phyloP scores from a whole-genome alignment of 345 rosid genomes.

The Turritis glabra region DNA sequence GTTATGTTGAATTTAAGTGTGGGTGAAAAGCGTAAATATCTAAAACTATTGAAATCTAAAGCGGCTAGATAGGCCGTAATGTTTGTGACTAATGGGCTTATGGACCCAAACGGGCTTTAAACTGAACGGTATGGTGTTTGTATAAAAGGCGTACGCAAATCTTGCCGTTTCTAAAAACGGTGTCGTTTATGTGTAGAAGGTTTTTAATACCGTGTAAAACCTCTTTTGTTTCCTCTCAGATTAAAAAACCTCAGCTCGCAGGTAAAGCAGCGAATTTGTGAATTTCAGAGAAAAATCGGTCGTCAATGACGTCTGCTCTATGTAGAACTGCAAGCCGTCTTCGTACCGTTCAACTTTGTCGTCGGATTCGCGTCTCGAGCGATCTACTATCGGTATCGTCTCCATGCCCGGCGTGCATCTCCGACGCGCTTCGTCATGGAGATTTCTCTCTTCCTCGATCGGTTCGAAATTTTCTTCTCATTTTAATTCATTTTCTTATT shows the following conservation, averaged over 20 bases:
- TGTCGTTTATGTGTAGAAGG: too few relatives aligned
- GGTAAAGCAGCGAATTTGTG: neutral
- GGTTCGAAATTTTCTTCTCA: conserved; percentile 40
- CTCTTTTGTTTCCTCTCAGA: conserved; percentile 1
- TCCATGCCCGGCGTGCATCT: conserved; percentile 28
- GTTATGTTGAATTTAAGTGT: too few relatives aligned
- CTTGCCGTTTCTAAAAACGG: neutral
- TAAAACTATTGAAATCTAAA: too few relatives aligned
- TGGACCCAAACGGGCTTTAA: neutral
- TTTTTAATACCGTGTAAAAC: neutral
- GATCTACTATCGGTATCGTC: conserved; percentile 26
- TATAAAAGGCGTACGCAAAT: neutral
- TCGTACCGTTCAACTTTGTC: conserved; percentile 33
- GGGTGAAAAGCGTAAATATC: too few relatives aligned
- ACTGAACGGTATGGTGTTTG: neutral
- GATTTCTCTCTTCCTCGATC: conserved; percentile 35
- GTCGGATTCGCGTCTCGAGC: conserved; percentile 20
- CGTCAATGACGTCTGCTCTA: conserved; percentile 59
- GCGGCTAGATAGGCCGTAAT: too few relatives aligned
- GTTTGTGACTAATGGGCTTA: neutral
- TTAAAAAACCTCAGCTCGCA: conserved; percentile 24
- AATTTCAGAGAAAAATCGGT: conserved; percentile 6
- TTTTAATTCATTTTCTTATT: neutral
- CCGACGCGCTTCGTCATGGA: conserved; percentile 32
- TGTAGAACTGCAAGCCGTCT: conserved; percentile 46